A percentile compares a stretch with the other conserved stretches of the same genome.
These are phyloP conservation scores for Serendipita indica DNA, from an alignment of 768 basidiomycete species.

Conservation along the genomic window DNA sequence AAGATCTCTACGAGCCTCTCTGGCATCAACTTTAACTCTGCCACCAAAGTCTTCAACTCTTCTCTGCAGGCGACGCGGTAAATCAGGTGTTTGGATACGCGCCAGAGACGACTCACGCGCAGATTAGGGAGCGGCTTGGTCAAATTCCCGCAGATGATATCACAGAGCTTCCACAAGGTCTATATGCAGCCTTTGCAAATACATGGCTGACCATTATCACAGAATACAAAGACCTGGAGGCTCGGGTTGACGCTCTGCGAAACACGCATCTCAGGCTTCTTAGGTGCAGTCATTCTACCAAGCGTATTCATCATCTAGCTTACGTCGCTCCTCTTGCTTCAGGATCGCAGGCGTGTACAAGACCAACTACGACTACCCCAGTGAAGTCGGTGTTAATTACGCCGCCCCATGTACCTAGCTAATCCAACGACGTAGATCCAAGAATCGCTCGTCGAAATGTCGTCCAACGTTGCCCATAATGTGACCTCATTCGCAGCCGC, in stretches of 20 bases:
- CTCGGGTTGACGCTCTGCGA: slow-evolving; percentile 83
- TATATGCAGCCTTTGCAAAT: slow-evolving; percentile 14
- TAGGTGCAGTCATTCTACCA: slow-evolving; percentile 38
- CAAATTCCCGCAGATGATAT: slow-evolving; percentile 84
- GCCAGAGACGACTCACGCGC: background rate
- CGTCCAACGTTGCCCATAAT: slow-evolving; percentile 53
- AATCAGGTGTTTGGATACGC: background rate
- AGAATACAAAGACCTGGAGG: slow-evolving; percentile 96
- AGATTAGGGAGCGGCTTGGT: slow-evolving; percentile 64
- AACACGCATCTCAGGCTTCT: slow-evolving; percentile 59
- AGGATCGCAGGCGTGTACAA: slow-evolving; percentile 86
- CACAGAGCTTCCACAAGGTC: slow-evolving; percentile 83
- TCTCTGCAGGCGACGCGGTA: slow-evolving; percentile 65
- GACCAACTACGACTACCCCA: slow-evolving; percentile 68
- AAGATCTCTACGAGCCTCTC: slow-evolving; percentile 32
- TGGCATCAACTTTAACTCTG: slow-evolving; percentile 58
- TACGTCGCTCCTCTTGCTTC: slow-evolving; percentile 10
- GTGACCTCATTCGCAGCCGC: slow-evolving; percentile 73
- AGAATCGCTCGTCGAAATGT: slow-evolving; percentile 62
- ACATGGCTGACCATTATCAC: slow-evolving; percentile 12
- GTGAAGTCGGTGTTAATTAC: background rate
- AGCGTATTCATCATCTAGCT: slow-evolving; percentile 4
- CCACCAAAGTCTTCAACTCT: slow-evolving; percentile 65
- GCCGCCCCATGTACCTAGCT: no score
- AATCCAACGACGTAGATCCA: slow-evolving; percentile 71